Conservation (phyloP, 2,329 filamentous ascomycete genomes). For the Neonectria neomacrospora region DNA sequence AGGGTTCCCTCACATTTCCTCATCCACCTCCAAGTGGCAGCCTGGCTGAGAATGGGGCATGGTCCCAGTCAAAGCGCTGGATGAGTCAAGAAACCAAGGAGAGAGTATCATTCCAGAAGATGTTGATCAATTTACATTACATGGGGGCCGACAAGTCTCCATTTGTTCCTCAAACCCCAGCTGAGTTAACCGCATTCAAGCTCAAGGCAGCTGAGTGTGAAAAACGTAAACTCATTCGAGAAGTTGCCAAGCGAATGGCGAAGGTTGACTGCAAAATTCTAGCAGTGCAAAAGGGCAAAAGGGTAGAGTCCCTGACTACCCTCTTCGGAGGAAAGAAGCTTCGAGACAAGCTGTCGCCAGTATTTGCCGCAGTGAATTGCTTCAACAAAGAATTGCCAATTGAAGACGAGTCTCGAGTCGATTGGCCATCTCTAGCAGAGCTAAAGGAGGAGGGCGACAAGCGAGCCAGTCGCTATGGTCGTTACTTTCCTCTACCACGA, state of each 20-base stretch:
- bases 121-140: conserved; percentile 50
- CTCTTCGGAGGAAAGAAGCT: conserved; percentile 46
- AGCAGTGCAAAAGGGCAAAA: conserved; percentile 13
- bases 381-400: conserved; percentile 44
- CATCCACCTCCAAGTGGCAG: background rate
- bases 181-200: conserved; percentile 49
- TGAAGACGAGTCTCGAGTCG: conserved; percentile 31
- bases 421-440: conserved; percentile 51
- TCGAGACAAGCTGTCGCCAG: conserved; percentile 45
- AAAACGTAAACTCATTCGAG: conserved; percentile 38
- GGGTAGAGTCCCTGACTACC: conserved; percentile 19
- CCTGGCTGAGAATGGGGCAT: conserved; percentile 42
- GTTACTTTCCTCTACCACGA: conserved; percentile 49
- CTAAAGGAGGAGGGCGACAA: conserved; percentile 52
- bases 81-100: conserved; percentile 50
- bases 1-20: background rate
- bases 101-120: conserved; percentile 49
- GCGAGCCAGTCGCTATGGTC: conserved; percentile 37
- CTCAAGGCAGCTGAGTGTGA: conserved; percentile 44
- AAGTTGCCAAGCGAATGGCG: conserved; percentile 40
- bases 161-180: conserved; percentile 50
- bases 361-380: conserved; percentile 49
- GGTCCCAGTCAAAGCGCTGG: conserved; percentile 55
- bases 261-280: conserved; percentile 31
- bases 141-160: conserved; percentile 52